Base-by-base conservation (phyloP, 73 alveolate species). In the Breviolum minutum region DNA sequence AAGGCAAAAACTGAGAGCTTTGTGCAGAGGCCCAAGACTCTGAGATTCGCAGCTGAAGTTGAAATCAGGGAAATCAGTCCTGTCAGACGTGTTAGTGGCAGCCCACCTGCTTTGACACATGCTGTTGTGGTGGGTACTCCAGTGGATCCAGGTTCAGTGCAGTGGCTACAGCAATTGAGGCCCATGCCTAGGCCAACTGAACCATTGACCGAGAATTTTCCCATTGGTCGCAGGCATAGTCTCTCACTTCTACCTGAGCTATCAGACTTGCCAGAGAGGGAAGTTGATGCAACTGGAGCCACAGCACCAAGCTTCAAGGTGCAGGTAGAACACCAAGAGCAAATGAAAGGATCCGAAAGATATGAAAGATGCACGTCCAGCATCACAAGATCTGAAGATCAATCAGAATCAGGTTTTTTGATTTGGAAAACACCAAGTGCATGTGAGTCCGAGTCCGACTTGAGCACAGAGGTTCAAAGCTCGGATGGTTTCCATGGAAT, bases 1-100 rank as follows among this genome's bases (percentile, higher is more conserved):
- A 76, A 76, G 85, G 85, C 85, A 27, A 76, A 76, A 63, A 76
- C 85, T 12, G 85, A 76, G 85, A 76, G 85, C 62, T 76, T 7
- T 19, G 85, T 76, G 62, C n/a, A 76, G 61, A 76, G 62, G 60
- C 62, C 60, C 0, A 76, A 76, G 85, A 6, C 60, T 7, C 26
- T 76, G 85, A 76, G 85, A n/a, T 76, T 76, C 29, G 10, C 85
- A 2, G 62, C 60, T 1, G 86, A 77, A 77, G 86, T n/a, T 11
- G 86, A 77, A n/a, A 77, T n/a, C 62, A 77, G 26, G 86, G 86
- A 76, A 60, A n/a, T 77, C 86, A 29, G 63, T 3, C 86, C 82
- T 12, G 8, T 40, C 54, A 40, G 54, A 40, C 54, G 54, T 40
- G 54, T 60, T 62, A 77, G 86, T 77, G 26, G 13, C 82, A 73